Base-by-base conservation (phyloP, 306 rosid species). In the barrel medic (Medicago truncatula) region DNA sequence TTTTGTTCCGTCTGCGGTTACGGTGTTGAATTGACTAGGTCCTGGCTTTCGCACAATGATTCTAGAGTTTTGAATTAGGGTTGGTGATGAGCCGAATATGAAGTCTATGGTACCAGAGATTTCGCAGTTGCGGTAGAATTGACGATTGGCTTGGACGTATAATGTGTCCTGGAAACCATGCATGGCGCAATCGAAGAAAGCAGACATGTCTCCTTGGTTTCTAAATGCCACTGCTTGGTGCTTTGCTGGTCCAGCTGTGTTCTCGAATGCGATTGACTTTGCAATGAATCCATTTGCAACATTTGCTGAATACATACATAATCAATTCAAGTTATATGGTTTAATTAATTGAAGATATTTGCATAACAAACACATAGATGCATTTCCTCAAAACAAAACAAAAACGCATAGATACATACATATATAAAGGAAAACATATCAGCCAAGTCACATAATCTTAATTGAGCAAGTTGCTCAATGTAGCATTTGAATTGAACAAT, bases 181-280 rank as follows among this genome's bases (percentile, higher is more conserved):
- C 64, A 93, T 73, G 21, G 86, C 80, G 28, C 91, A 86, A 31
- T 93, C 88, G 76, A 80, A 86, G 75, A 90, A 36, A 0, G 87
- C 90, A 0, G 93, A 79, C 84, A 43, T 80, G 58, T 82, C 98
- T 58, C 89, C 85, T 15, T 80, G 91, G 49, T 86, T 87, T 6
- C 91, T 72, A 21, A 93, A 88, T 12, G 98, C 95, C 78, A 93
- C 98, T 2, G 96, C 95, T 63, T 89, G 98, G 77, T 87, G 93
- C 21, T 82, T 86, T 0, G 1, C 36, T 0, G 90, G 57, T 0
- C 98, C 98, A 0, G 98, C 98, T 0, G 89, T 87, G 95, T 93
- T 93, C 16, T 28, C 76, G 78, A 93, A 86, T 67, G 87, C 88
- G 61, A 93, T 89, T n/a, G 83, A 66, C 78, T 87, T 87, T 50